Conservation (phyloP, 192 early-diverging fungal genomes). For the Podochytrium sp. region DNA sequence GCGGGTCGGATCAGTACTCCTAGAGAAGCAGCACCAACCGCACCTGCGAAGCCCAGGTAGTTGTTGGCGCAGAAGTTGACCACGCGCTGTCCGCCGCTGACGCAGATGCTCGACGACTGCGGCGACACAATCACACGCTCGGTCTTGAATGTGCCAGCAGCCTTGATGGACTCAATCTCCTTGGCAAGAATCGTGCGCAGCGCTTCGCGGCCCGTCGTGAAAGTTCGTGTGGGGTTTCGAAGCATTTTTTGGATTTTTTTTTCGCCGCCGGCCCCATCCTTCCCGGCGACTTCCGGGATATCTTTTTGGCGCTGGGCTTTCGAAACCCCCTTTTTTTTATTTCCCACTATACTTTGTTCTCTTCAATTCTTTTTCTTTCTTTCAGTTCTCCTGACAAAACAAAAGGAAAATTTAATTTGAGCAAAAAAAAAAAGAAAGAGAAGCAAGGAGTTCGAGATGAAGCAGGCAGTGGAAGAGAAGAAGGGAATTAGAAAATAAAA, state of each 20-base stretch:
- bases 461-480: too few species aligned
- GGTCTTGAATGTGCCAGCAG: slow-evolving; percentile 68
- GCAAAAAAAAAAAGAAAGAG: too few species aligned
- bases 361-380: neutral
- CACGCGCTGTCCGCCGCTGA: slow-evolving; percentile 47
- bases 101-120: slow-evolving; percentile 57
- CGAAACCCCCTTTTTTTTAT: neutral
- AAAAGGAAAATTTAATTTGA: too few species aligned
- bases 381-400: too few species aligned
- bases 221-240: neutral
- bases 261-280: too few species aligned
- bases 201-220: slow-evolving; percentile 6
- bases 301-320: neutral
- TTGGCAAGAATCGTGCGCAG: slow-evolving; percentile 32
- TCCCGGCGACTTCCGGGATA: too few species aligned
- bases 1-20: too few species aligned
- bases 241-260: neutral
- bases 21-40: too few species aligned
- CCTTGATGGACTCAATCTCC: slow-evolving; percentile 58
- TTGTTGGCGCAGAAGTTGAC: slow-evolving; percentile 77
- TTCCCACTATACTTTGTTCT: neutral
- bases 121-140: slow-evolving; percentile 67
- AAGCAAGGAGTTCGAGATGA: too few species aligned
- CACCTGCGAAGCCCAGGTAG: slow-evolving; percentile 68
- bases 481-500: too few species aligned